Conservation (phyloP, 2,329 filamentous ascomycete genomes). For the Microcyclospora pomicola region DNA sequence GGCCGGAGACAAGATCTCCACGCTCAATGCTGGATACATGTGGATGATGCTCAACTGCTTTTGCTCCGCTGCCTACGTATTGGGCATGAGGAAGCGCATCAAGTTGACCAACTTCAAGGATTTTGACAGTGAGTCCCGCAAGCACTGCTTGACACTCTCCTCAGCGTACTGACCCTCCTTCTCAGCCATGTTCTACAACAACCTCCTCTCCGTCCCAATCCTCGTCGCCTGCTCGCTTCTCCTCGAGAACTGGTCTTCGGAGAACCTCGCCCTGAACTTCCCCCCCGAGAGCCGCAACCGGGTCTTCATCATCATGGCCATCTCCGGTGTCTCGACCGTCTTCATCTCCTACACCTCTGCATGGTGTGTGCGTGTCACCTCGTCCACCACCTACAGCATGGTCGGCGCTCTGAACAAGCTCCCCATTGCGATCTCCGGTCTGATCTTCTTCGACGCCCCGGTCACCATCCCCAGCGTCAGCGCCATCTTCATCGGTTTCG, state of each 20-base stretch:
- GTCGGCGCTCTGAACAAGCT: constrained; percentile 97
- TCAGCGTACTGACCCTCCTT: not conserved
- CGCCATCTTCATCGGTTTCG: constrained; percentile 79
- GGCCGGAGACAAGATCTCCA: constrained; percentile 60
- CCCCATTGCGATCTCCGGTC: constrained; percentile 79
- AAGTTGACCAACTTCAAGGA: constrained; percentile 99
- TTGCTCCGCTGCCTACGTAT: constrained; percentile 77
- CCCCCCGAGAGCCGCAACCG: constrained; percentile 64
- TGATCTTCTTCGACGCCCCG: constrained; percentile 90
- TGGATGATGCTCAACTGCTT: constrained; percentile 98
- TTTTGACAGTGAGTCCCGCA: constrained; percentile 71
- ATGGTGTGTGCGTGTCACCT: constrained; percentile 96
- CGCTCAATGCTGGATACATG: constrained; percentile 83
- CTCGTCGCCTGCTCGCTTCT: constrained; percentile 69
- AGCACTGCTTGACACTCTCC: not conserved
- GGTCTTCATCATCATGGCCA: constrained; percentile 77
- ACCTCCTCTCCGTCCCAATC: constrained; percentile 88
- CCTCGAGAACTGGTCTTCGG: constrained; percentile 80
- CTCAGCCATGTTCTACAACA: constrained; percentile 99
- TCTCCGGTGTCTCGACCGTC: constrained; percentile 83
- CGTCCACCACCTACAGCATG: constrained; percentile 97
- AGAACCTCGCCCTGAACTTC: constrained; percentile 79
- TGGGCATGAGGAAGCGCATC: constrained; percentile 95
- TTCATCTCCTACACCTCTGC: constrained; percentile 99
- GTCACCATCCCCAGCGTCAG: constrained; percentile 85